phyloP scores from a whole-genome alignment of 495 filamentous ascomycete genomes.

The Neurospora sublineolata region DNA sequence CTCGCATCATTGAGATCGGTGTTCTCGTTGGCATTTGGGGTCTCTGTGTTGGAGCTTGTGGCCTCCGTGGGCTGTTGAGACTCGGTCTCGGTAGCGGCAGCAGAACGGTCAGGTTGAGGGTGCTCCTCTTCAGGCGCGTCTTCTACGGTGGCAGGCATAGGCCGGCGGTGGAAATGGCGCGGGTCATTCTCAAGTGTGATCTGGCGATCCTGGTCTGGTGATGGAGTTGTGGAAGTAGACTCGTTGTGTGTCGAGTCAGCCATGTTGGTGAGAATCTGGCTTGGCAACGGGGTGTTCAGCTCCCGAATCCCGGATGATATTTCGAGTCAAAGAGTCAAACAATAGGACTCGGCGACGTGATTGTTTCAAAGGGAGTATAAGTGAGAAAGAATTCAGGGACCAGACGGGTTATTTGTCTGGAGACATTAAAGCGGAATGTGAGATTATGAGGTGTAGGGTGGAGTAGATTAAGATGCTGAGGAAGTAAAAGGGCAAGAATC shows the following conservation, averaged over 20 bases:
- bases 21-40: neutral
- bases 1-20: neutral
- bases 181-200: conserved; percentile 13
- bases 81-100: neutral
- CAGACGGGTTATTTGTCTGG: neutral
- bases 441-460: neutral
- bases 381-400: neutral
- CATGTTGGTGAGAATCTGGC: conserved; percentile 1
- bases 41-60: neutral
- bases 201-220: conserved; percentile 5
- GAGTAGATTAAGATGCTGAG: neutral
- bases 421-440: neutral
- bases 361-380: neutral
- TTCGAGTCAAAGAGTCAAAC: neutral
- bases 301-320: neutral
- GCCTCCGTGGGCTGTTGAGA: neutral
- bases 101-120: neutral
- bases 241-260: neutral
- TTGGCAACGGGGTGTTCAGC: neutral
- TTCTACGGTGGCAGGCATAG: neutral
- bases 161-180: conserved; percentile 12
- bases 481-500: neutral
- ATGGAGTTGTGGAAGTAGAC: neutral
- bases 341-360: neutral
- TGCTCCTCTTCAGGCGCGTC: neutral